phyloP scores from a whole-genome alignment of 2,329 filamentous ascomycete genomes.

The Ceratocystis lukuohia region DNA sequence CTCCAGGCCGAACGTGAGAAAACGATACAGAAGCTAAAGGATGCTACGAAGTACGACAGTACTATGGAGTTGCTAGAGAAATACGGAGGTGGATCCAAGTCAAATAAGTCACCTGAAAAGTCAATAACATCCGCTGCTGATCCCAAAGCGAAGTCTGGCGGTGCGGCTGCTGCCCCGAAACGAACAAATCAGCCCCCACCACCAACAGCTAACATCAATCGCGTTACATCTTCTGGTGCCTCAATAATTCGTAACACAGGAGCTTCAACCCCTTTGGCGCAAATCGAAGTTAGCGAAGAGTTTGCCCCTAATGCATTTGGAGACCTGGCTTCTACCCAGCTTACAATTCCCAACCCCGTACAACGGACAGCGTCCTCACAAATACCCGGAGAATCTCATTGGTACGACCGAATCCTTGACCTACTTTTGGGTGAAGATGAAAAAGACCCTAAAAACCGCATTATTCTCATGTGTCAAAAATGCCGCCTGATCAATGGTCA shows the following conservation, averaged over 20 bases:
- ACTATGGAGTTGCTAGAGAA: conserved; percentile 89
- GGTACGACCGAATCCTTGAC: conserved; percentile 92
- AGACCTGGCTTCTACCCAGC: conserved; percentile 22
- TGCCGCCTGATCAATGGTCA: conserved; percentile 92
- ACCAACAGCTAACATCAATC: conserved; percentile 48
- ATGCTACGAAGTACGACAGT: conserved; percentile 89
- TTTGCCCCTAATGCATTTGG: conserved; percentile 62
- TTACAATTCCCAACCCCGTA: conserved; percentile 17
- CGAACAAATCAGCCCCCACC: conserved; percentile 33
- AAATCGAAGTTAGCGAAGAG: conserved; percentile 36
- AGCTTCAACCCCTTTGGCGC: conserved; percentile 26
- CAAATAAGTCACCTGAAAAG: conserved; percentile 26
- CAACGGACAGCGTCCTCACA: not conserved
- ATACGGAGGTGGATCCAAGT: conserved; percentile 57
- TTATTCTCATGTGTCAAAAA: conserved; percentile 68
- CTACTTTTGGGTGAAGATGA: conserved; percentile 90
- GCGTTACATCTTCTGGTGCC: conserved; percentile 25
- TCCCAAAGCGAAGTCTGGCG: conserved; percentile 4
- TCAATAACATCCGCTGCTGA: conserved; percentile 24
- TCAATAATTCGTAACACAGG: conserved; percentile 23
- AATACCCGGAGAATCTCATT: conserved; percentile 42
- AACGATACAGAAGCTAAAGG: conserved; percentile 89
- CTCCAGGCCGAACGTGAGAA: conserved; percentile 66
- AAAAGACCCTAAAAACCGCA: conserved; percentile 76
- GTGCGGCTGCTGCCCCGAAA: conserved; percentile 2